These are phyloP conservation scores for Pisolithus microcarpus DNA, from an alignment of 768 basidiomycete genomes.

Conservation along the genomic window DNA sequence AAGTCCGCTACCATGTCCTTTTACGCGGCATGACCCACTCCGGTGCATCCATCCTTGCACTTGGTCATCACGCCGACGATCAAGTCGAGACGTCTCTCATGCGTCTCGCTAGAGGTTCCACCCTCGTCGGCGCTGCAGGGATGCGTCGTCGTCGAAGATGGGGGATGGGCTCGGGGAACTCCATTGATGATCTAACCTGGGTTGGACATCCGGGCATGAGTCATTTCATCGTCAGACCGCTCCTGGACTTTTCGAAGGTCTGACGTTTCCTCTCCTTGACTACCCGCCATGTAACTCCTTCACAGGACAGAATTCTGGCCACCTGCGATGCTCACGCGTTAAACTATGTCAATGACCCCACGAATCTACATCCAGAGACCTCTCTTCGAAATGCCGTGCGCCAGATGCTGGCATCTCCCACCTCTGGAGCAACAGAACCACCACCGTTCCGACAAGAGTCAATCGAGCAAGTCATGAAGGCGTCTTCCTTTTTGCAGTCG, in stretches of 20 bases:
- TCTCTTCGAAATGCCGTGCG: conserved; percentile 72
- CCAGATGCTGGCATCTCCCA: conserved; percentile 27
- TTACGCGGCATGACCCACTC: conserved; percentile 39
- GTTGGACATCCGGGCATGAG: conserved; percentile 53
- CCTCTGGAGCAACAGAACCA: conserved; percentile 5
- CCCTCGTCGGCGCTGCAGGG: conserved; percentile 51
- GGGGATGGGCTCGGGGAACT: conserved; percentile 60
- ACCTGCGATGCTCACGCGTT: conserved; percentile 62
- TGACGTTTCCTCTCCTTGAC: background rate
- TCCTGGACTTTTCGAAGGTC: conserved; percentile 66
- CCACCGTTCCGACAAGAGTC: conserved; percentile 21
- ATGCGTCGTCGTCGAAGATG: conserved; percentile 64
- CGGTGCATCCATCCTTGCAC: conserved; percentile 41
- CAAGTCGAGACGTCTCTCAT: conserved; percentile 78
- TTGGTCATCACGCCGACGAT: conserved; percentile 78
- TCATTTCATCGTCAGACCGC: conserved; percentile 65
- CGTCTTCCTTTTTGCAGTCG: conserved; percentile 23
- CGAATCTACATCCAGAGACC: conserved; percentile 68
- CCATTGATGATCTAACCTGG: conserved; percentile 29
- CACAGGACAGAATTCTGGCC: conserved; percentile 72
- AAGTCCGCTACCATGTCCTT: conserved; percentile 49
- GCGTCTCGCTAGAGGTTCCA: conserved; percentile 54
- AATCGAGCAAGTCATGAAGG: conserved; percentile 27
- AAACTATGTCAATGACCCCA: conserved; percentile 56
- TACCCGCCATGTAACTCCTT: background rate